These are phyloP conservation scores for Syzygium jambos DNA, from an alignment of 345 rosid genomes.

Conservation along the genomic window DNA sequence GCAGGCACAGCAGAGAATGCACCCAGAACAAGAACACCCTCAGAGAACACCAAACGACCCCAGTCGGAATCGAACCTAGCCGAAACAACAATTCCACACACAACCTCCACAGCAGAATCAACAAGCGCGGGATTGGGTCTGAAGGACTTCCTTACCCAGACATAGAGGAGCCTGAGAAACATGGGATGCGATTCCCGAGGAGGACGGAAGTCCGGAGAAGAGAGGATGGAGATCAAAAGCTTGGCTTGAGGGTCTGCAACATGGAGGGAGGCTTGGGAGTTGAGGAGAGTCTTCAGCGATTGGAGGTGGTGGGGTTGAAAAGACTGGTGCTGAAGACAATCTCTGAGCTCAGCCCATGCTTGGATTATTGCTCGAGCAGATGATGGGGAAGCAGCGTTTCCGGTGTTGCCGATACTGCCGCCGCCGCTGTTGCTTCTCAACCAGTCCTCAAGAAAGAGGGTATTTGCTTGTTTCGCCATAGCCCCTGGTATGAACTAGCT, in stretches of 20 bases:
- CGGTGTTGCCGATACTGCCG: neutral
- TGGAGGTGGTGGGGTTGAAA: constrained; percentile 50
- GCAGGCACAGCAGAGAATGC: constrained; percentile 53
- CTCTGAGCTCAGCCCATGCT: constrained; percentile 89
- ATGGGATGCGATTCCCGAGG: constrained; percentile 52
- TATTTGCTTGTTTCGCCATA: constrained; percentile 57
- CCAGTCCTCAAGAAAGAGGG: constrained; percentile 75
- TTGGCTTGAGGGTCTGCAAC: constrained; percentile 95
- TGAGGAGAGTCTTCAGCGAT: constrained; percentile 52
- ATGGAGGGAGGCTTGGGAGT: constrained; percentile 60
- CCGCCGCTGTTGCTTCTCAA: constrained; percentile 35
- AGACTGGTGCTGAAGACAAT: constrained; percentile 38
- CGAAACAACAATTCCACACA: constrained; percentile 26
- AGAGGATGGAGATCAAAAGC: constrained; percentile 62
- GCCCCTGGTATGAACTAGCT: neutral
- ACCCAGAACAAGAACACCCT: constrained; percentile 59
- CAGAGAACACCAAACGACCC: constrained; percentile 40
- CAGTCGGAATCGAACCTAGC: constrained; percentile 15
- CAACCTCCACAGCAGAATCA: constrained; percentile 51
- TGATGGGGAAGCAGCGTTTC: constrained; percentile 16
- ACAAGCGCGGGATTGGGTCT: constrained; percentile 51
- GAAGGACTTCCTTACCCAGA: constrained; percentile 83
- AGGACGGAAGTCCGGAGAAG: constrained; percentile 29
- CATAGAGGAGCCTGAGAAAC: constrained; percentile 61
- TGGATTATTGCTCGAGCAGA: constrained; percentile 80